Evolutionary conservation across 2,329 filamentous ascomycete genomes (phyloP), one percentile per base, ranked within the genome.

Genomic region (Nemania diffusa): DNA sequence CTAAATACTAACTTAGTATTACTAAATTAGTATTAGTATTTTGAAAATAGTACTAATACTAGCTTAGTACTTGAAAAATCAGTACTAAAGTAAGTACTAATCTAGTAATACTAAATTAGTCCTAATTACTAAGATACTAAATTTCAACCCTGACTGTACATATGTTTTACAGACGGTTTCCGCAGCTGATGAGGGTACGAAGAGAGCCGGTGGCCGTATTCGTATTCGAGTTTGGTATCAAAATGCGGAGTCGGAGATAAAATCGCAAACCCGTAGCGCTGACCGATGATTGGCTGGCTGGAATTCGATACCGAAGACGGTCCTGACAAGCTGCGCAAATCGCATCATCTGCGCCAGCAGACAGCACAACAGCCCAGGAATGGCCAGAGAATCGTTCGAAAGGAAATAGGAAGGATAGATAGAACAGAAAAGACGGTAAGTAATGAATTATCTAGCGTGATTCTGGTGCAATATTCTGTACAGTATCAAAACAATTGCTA

Each of bases 151-250:
- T n/a, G n/a, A n/a, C n/a, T n/a, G n/a, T 40, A 17, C 11, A 15
- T 7, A 34, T 34, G 34, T 5, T 32, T n/a, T 46, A 9, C 56
- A 48, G 34, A 40, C 37, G 34, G 34, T 40, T 40, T 15, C 34
- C 34, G 34, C n/a, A 26, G 34, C 9, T 15, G n/a, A n/a, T 7
- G 13, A 9, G 15, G 29, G 56, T 64, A 61, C 52, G 26, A 40
- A 15, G 20, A 44, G 37, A 52, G 20, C 42, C 26, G 29, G 52
- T 46, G 3, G 32, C 27, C 66, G 66, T 69, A 69, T 69, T 69
- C 66, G 66, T 69, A 69, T 69, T 69, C 66, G 66, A 69, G 59
- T 66, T 69, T n/a, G 27, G 13, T 42, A 26, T 51, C 11, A 57
- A 58, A 40, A 55, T 42, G 66, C 55, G 62, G 66, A 65, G 63